These are phyloP conservation scores for Stenogyne calaminthoides DNA, from an alignment of 305 asterid species.

Conservation along the genomic window DNA sequence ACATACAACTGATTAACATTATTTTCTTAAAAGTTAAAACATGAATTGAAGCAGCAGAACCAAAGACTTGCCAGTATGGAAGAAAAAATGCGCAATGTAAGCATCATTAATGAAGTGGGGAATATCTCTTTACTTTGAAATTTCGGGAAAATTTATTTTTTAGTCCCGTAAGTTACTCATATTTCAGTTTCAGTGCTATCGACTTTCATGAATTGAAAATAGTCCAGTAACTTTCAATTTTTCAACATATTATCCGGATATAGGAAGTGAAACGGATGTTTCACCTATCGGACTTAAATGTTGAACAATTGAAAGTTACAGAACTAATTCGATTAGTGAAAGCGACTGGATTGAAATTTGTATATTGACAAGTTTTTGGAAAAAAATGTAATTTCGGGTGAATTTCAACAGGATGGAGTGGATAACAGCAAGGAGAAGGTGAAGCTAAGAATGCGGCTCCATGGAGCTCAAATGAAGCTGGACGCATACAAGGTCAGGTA, in stretches of 20 bases:
- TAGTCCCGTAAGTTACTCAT: too few species aligned
- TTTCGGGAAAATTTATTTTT: too few species aligned
- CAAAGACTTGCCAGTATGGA: conserved; percentile 43
- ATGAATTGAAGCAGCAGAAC: conserved; percentile 49
- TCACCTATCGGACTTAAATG: too few species aligned
- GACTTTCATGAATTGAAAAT: too few species aligned
- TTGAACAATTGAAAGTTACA: too few species aligned
- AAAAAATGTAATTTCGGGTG: conserved; percentile 11
- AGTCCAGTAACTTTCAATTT: too few species aligned
- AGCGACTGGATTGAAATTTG: not conserved
- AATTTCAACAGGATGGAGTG: conserved; percentile 47
- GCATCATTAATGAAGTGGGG: conserved; percentile 14
- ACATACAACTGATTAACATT: conserved; percentile 20
- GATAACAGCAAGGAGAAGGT: conserved; percentile 44
- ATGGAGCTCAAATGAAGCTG: conserved; percentile 62
- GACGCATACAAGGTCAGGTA: conserved; percentile 53
- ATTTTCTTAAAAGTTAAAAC: conserved; percentile 34
- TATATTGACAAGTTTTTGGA: not conserved
- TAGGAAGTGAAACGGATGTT: too few species aligned
- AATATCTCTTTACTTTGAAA: not conserved
- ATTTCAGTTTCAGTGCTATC: too few species aligned
- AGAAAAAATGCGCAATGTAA: conserved; percentile 51
- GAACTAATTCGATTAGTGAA: too few species aligned
- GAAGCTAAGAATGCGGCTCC: conserved; percentile 69
- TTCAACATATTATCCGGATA: too few species aligned